These are phyloP conservation scores for Actinomortierella ambigua DNA, from an alignment of 371 early-diverging fungal species.

Conservation along the genomic window DNA sequence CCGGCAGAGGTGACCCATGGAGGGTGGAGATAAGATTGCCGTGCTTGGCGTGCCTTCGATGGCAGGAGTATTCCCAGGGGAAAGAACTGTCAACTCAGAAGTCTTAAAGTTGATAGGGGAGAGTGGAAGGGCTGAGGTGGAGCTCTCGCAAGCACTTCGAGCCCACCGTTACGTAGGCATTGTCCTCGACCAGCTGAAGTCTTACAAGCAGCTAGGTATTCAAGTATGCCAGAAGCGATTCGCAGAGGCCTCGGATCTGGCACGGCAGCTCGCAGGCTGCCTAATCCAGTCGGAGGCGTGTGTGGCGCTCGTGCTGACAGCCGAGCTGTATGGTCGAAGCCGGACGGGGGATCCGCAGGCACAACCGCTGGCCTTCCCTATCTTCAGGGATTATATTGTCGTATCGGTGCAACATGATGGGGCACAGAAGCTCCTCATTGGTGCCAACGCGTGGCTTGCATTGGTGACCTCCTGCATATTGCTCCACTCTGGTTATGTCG, in stretches of 20 bases:
- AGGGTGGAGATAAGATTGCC: slow-evolving; percentile 1
- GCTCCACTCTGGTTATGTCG: slow-evolving; percentile 13
- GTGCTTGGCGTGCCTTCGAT: slow-evolving; percentile 3
- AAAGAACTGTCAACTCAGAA: background rate
- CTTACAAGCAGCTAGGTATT: slow-evolving; percentile 5
- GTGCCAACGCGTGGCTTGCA: slow-evolving; percentile 10
- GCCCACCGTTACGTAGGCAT: slow-evolving; percentile 4
- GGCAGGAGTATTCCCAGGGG: slow-evolving; percentile 1
- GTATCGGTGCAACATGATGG: slow-evolving; percentile 10
- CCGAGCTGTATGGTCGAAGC: slow-evolving; percentile 12
- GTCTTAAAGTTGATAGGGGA: slow-evolving; percentile 4
- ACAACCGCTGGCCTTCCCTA: slow-evolving; percentile 14
- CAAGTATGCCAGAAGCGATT: slow-evolving; percentile 8
- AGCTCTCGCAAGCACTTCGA: slow-evolving; percentile 4
- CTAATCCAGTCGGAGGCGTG: slow-evolving; percentile 11
- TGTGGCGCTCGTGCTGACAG: slow-evolving; percentile 12
- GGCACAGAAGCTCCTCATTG: slow-evolving; percentile 12
- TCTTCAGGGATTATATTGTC: slow-evolving; percentile 4
- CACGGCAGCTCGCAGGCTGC: slow-evolving; percentile 11
- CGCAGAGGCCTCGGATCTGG: slow-evolving; percentile 13
- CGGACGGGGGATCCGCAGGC: slow-evolving; percentile 12
- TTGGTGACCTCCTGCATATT: slow-evolving; percentile 15
- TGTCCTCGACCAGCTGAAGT: slow-evolving; percentile 3
- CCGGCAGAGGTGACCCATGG: background rate
- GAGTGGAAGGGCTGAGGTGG: slow-evolving; percentile 7